Base-by-base conservation (phyloP, 2,329 filamentous ascomycete genomes). In the Calonectria naviculata region DNA sequence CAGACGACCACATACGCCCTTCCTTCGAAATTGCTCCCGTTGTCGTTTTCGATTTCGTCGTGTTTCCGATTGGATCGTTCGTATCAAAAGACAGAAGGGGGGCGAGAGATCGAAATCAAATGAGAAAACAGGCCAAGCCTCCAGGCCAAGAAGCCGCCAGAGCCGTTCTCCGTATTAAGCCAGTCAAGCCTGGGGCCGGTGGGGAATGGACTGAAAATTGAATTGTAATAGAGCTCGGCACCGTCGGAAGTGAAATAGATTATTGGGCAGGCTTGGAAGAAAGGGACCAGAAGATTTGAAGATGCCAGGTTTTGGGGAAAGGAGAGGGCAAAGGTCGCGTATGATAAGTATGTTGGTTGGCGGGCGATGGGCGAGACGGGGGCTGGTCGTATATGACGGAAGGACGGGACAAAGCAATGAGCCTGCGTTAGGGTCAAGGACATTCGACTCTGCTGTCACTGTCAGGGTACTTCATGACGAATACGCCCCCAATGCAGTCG, bases 121-220 rank as follows among this genome's bases (percentile, higher is more conserved):
- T 31, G 36, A 63, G 68, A 54, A 71, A 78, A 71, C 74, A 73
- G 52, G 74, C 74, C 74, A 78, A 78, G 76, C 73, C 70, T 67
- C 62, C 34, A 70, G 70, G 58, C 62, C 60, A 42, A 38, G 46
- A 42, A 38, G 36, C 61, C 70, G 67, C 66, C 71, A 75, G 74
- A 74, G 68, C 73, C 72, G 73, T 72, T 61, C 61, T 65, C 65
- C 68, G 63, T 65, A 58, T 71, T 65, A 52, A 61, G 31, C 58
- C 67, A 31, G 52, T 70, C 15, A 60, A 62, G 60, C 47, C 56
- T 47, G 54, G 63, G 38, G 41, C 47, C 24, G 56, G 70, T 62
- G 60, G 73, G 74, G 73, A 61, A 68, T 58, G 58, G 54, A 67
- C 26, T 24, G 65, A 38, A 31, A 31, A 8, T 26, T 38, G 52